Base-by-base conservation (phyloP, 805 yeast genomes). In the Candida corydali region DNA sequence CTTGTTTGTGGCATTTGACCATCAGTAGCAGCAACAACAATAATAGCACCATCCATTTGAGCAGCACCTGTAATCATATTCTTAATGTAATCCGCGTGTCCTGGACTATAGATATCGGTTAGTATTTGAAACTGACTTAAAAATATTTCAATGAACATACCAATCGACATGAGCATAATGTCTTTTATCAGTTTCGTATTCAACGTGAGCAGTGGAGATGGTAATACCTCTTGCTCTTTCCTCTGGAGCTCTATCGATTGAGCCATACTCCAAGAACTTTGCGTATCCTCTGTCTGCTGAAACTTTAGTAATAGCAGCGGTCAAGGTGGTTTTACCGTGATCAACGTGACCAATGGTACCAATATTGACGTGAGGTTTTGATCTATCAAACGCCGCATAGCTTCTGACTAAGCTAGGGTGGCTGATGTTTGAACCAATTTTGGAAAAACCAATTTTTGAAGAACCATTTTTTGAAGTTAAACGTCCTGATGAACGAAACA, bases 1-100 rank as follows among this genome's bases (percentile, higher is more conserved):
- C 98, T 86, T 52, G 98, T 93, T 75, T 93, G 98, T 61, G 97
- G 98, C 98, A 91, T 93, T 73, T 88, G 96, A 59, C 98, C 98
- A 61, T 93, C 98, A 40, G 96, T 75, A 46, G 98, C 98, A 58
- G 98, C 98, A 65, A 93, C 98, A 45, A 91, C 98, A 71, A 91
- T 91, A 55, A 91, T 89, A 51, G 97, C 98, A 76, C 98, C 97
- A 67, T 91, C 98, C 97, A 89, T 89, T 68, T 91, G 96, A 55
- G 98, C 96, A 56, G 98, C 97, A 82, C 98, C 98, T 50, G 96
- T 87, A 66, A 91, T 91, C 98, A 91, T 91, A 70, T 91, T 91
- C 76, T 91, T 91, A 70, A 91, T 91, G 71, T 89, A 91, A 76
- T 91, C 98, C 49, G 95, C 93, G 78, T 91, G 98, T 59, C 98